Percentiles rank a stretch among this genome's conserved stretches.
phyloP scores from a whole-genome alignment of 352 stramenopile genomes.

The Phytophthora pinifolia region DNA sequence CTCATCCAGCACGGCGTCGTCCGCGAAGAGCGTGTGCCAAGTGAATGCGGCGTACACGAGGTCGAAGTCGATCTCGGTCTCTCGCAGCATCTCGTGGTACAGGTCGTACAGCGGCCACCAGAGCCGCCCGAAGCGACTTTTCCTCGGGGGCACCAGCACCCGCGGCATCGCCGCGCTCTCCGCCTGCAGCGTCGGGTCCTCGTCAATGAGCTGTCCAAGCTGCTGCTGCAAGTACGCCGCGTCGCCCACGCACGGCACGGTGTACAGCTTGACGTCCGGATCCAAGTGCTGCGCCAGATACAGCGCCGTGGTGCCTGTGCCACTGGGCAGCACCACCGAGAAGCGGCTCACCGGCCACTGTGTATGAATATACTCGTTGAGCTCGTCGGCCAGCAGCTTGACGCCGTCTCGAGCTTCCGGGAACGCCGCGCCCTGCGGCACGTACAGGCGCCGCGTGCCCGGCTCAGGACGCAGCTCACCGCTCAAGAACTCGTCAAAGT shows the following conservation, averaged over 20 bases:
- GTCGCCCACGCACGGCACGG: constrained; percentile 76
- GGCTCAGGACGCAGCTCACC: constrained; percentile 2
- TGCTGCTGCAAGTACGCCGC: constrained; percentile 57
- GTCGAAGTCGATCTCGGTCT: constrained; percentile 72
- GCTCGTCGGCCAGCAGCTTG: constrained; percentile 55
- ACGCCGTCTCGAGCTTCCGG: constrained; percentile 60
- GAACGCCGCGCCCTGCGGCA: constrained; percentile 77
- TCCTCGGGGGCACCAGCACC: constrained; percentile 48
- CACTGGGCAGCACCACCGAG: constrained; percentile 69
- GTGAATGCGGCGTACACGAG: constrained; percentile 73
- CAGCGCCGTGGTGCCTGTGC: constrained; percentile 77
- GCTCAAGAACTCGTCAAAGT: constrained; percentile 31
- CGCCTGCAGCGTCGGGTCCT: constrained; percentile 22
- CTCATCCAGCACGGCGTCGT: constrained; percentile 35
- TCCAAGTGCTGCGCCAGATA: constrained; percentile 77
- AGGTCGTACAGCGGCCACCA: constrained; percentile 54
- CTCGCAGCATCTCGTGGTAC: constrained; percentile 59
- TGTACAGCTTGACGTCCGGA: constrained; percentile 45
- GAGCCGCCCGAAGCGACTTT: constrained; percentile 72
- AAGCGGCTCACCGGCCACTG: constrained; percentile 31
- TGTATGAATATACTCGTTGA: constrained; percentile 60
- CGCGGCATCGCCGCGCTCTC: constrained; percentile 26
- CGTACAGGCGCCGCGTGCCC: constrained; percentile 34
- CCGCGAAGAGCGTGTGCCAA: constrained; percentile 79
- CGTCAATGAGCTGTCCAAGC: constrained; percentile 39